Percentiles rank a stretch among this genome's conserved stretches.
phyloP scores from a whole-genome alignment of 306 rosid genomes.

The Luffa acutangula region DNA sequence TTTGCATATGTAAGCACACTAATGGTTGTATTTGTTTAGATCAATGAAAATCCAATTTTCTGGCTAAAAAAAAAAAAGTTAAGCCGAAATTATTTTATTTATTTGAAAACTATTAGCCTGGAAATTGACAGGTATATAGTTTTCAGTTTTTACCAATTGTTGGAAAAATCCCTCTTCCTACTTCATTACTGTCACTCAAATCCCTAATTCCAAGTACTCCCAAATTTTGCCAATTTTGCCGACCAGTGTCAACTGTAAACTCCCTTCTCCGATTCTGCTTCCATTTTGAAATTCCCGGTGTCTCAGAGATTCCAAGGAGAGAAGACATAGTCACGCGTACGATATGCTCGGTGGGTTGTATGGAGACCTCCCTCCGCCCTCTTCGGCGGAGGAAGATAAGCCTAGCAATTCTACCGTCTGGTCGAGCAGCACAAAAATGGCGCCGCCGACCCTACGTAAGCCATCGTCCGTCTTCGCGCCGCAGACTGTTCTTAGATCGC shows the following conservation, averaged over 20 bases:
- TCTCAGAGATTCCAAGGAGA: not conserved
- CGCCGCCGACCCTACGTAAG: slow-evolving; percentile 88
- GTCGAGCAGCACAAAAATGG: slow-evolving; percentile 92
- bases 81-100: too few species aligned
- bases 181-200: not conserved
- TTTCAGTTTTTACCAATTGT: not conserved
- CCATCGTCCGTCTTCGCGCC: slow-evolving; percentile 60
- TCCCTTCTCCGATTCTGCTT: not conserved
- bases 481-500: slow-evolving; percentile 49
- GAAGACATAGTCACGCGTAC: not conserved
- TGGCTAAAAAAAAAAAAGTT: too few species aligned
- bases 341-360: slow-evolving; percentile 85
- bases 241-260: not conserved
- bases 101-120: too few species aligned
- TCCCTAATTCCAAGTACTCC: not conserved
- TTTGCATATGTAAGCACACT: too few species aligned
- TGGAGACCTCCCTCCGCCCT: slow-evolving; percentile 96
- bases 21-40: too few species aligned
- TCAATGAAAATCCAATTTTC: too few species aligned
- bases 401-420: slow-evolving; percentile 70
- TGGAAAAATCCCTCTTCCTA: not conserved
- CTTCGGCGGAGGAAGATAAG: slow-evolving; percentile 86
- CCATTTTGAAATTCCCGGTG: slow-evolving; percentile 4
- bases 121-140: too few species aligned
- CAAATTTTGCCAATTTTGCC: not conserved